Conservation (phyloP, 768 basidiomycete genomes). For the Lentinula edodes region DNA sequence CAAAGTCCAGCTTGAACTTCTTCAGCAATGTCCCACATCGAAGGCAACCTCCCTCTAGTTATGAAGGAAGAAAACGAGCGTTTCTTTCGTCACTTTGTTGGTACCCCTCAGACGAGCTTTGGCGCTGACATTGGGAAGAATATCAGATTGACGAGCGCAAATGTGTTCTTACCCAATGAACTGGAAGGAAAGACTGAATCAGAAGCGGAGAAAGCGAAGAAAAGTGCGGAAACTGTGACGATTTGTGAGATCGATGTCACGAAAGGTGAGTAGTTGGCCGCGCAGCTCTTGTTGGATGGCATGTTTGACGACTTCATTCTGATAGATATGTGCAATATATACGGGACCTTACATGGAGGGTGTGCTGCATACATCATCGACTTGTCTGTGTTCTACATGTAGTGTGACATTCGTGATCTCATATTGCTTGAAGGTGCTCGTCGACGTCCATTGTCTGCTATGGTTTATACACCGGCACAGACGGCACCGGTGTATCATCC, state of each 20-base stretch:
- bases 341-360: constrained; percentile 47
- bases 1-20: neutral
- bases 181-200: neutral
- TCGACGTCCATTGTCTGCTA: constrained; percentile 36
- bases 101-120: neutral
- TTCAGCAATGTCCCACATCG: neutral
- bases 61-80: constrained; percentile 1
- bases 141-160: neutral
- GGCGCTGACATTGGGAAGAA: neutral
- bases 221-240: neutral
- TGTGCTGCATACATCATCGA: constrained; percentile 54
- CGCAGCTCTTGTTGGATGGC: no score
- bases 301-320: neutral
- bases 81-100: constrained; percentile 1
- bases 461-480: constrained; percentile 30
- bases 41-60: neutral
- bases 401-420: neutral
- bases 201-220: neutral
- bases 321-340: constrained; percentile 52
- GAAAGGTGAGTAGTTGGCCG: no score
- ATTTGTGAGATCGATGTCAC: neutral
- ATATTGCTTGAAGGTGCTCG: constrained; percentile 30
- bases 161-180: neutral
- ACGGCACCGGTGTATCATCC: constrained; percentile 44
- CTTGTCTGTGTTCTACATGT: constrained; percentile 28